phyloP scores from a whole-genome alignment of 352 stramenopile species.

The Globisporangium takayamanum region DNA sequence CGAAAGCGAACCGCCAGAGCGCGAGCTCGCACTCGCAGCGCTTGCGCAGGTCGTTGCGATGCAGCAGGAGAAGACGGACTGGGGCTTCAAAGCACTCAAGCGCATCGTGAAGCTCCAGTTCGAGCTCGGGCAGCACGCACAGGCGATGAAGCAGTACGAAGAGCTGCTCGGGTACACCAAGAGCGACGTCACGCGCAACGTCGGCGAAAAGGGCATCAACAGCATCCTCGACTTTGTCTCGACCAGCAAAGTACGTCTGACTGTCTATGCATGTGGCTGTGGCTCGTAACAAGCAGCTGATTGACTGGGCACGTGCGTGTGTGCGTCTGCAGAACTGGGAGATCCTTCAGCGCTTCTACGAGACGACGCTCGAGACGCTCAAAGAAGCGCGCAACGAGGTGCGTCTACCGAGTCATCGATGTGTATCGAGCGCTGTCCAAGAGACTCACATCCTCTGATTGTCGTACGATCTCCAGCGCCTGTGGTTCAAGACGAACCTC shows the following conservation, averaged over 20 bases:
- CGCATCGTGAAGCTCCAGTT: conserved; percentile 92
- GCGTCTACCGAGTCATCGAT: neutral
- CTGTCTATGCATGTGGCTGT: neutral
- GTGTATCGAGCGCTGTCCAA: neutral
- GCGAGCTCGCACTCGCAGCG: conserved; percentile 31
- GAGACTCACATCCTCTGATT: neutral
- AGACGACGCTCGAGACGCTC: conserved; percentile 80
- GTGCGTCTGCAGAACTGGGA: conserved; percentile 53
- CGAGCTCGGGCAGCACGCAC: conserved; percentile 56
- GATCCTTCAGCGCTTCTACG: conserved; percentile 80
- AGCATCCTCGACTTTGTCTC: conserved; percentile 93
- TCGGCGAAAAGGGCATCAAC: conserved; percentile 92
- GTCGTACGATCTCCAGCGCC: conserved; percentile 27
- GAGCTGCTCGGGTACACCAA: conserved; percentile 87
- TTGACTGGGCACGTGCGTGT: neutral
- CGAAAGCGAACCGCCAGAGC: conserved; percentile 43
- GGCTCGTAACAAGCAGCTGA: neutral
- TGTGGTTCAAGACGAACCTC: conserved; percentile 96
- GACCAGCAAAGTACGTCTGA: conserved; percentile 43
- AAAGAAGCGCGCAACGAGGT: conserved; percentile 80
- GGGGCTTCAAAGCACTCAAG: conserved; percentile 93
- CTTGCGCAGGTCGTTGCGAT: conserved; percentile 52
- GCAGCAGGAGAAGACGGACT: conserved; percentile 62
- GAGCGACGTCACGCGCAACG: conserved; percentile 88
- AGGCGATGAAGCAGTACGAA: conserved; percentile 82